Percentiles rank a stretch among this genome's conserved stretches.
Conservation (phyloP, 805 yeast genomes). For the Starmerella floricola region DNA sequence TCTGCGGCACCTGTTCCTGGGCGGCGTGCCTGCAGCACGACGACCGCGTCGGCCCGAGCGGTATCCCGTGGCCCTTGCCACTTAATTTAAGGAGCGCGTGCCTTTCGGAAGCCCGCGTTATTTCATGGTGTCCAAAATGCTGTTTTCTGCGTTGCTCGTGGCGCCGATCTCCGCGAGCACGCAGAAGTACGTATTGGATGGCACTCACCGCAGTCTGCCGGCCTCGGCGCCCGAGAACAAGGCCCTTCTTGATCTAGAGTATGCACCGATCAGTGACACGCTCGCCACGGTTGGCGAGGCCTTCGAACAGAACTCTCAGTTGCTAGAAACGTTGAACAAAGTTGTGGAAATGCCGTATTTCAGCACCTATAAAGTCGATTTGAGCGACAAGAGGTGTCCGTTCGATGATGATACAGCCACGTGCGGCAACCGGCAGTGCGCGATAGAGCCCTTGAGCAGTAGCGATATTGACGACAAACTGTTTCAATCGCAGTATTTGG, state of each 20-base stretch:
- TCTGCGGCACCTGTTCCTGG: no score
- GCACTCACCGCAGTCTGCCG: constrained; percentile 7
- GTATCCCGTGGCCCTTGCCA: no score
- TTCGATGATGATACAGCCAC: constrained; percentile 69
- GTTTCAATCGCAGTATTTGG: constrained; percentile 63
- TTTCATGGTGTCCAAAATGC: background rate
- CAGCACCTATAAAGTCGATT: constrained; percentile 72
- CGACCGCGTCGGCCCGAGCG: no score
- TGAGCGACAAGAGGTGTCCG: constrained; percentile 61
- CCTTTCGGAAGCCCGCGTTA: background rate
- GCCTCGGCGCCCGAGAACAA: constrained; percentile 16
- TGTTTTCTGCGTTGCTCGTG: background rate
- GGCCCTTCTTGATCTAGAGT: constrained; percentile 12
- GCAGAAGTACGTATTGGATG: constrained; percentile 4
- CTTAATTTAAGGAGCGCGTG: background rate
- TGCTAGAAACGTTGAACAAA: constrained; percentile 46
- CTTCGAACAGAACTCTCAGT: constrained; percentile 38
- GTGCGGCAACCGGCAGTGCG: constrained; percentile 80
- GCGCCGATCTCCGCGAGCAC: background rate
- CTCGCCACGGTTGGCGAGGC: constrained; percentile 32
- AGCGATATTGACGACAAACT: constrained; percentile 56
- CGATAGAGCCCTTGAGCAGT: constrained; percentile 63
- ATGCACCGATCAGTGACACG: constrained; percentile 19
- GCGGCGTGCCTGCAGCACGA: no score
- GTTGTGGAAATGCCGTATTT: constrained; percentile 69